A percentile compares a stretch with the other conserved stretches of the same genome.
Conservation (phyloP, 2,329 filamentous ascomycete genomes). For the Chaetomiaceae sp. region DNA sequence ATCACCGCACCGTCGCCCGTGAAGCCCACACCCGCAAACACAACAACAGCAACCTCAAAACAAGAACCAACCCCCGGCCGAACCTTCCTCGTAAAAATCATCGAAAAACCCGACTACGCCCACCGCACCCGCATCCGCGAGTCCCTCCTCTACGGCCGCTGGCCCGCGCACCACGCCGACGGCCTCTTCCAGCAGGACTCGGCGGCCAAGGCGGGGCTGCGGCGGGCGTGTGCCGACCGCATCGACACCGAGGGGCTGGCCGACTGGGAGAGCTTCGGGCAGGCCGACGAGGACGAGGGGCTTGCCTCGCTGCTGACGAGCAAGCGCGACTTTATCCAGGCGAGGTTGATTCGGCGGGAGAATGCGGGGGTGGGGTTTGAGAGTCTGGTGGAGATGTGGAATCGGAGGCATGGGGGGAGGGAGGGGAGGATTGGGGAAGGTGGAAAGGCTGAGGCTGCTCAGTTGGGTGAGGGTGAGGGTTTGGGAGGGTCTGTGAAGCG, state of each 20-base stretch:
- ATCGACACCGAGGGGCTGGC: conserved; percentile 38
- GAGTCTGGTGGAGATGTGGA: conserved; percentile 10
- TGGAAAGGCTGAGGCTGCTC: too few relatives aligned
- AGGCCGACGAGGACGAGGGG: conserved; percentile 6
- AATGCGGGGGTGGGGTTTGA: background rate
- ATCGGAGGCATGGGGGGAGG: background rate
- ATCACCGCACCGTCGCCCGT: too few relatives aligned
- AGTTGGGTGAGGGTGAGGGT: background rate
- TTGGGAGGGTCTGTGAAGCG: too few relatives aligned
- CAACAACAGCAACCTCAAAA: background rate
- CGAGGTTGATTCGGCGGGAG: background rate
- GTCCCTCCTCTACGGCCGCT: conserved; percentile 38
- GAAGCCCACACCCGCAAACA: too few relatives aligned
- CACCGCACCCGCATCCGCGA: conserved; percentile 37
- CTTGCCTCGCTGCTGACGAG: background rate
- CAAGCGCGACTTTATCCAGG: background rate
- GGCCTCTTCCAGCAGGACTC: conserved; percentile 27
- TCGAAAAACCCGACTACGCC: conserved; percentile 35
- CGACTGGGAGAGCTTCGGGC: conserved; percentile 38
- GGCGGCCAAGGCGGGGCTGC: conserved; percentile 36
- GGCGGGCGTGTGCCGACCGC: conserved; percentile 36
- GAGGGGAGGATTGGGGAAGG: background rate
- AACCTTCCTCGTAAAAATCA: conserved; percentile 42
- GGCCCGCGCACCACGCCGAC: conserved; percentile 33
- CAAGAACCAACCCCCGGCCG: conserved; percentile 15